phyloP scores from a whole-genome alignment of 805 yeast species.

The Blastobotrys attinorum region DNA sequence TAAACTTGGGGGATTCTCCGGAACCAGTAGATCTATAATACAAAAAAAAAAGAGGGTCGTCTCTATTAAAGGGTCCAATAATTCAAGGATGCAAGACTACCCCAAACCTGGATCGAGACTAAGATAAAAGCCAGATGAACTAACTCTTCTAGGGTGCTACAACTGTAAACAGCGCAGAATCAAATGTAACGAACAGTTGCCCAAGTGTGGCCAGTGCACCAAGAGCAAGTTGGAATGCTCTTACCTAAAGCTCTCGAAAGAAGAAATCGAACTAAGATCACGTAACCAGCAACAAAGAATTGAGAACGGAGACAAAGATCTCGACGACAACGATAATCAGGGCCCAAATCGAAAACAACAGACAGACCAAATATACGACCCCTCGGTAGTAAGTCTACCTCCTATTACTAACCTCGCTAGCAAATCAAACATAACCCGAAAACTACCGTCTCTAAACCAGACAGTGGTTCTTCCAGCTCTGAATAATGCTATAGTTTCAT shows the following conservation, averaged over 20 bases:
- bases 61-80: too few species aligned
- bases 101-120: too few species aligned
- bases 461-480: constrained; percentile 5
- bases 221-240: constrained; percentile 43
- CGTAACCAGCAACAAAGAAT: too few species aligned
- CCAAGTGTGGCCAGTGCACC: constrained; percentile 48
- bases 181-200: constrained; percentile 59
- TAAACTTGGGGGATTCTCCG: too few species aligned
- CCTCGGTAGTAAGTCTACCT: not conserved
- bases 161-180: constrained; percentile 56
- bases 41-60: too few species aligned
- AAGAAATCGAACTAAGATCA: constrained; percentile 30
- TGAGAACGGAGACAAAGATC: constrained; percentile 5
- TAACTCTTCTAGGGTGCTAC: constrained; percentile 49
- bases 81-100: too few species aligned
- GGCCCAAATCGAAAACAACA: not conserved
- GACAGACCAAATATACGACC: not conserved
- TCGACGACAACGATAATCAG: constrained; percentile 1
- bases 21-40: too few species aligned
- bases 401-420: not conserved
- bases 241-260: constrained; percentile 39
- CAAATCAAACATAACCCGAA: too few species aligned
- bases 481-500: not conserved
- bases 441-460: not conserved
- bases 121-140: too few species aligned